A percentile compares a stretch with the other conserved stretches of the same genome.
Conservation (phyloP, 371 early-diverging fungal species). For the Mucor racemosus region DNA sequence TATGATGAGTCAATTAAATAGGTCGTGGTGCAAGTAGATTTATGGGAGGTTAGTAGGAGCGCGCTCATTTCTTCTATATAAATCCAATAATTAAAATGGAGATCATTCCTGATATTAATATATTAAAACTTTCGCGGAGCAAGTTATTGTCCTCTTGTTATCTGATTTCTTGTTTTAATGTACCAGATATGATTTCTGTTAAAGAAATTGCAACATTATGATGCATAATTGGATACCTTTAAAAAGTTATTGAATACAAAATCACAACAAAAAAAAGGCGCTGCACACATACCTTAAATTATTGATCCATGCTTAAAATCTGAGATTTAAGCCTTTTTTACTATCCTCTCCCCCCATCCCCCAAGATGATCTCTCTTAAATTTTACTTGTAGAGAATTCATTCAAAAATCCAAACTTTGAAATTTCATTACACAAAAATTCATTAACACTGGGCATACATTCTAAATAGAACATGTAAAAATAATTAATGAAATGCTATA, state of each 20-base stretch:
- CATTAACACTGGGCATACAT: background rate
- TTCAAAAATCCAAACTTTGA: background rate
- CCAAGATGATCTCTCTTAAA: background rate
- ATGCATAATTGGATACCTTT: background rate
- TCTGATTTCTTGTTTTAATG: background rate
- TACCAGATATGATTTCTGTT: background rate
- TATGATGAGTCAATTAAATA: background rate
- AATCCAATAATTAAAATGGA: background rate
- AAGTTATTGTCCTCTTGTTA: background rate
- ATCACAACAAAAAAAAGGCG: background rate
- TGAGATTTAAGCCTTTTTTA: background rate
- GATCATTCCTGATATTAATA: background rate
- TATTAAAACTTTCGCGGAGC: background rate
- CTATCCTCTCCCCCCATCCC: too few species aligned
- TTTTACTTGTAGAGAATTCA: background rate
- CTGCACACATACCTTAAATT: too few species aligned
- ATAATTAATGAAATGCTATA: background rate
- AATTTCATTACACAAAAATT: background rate
- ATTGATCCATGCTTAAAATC: background rate
- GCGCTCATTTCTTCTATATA: background rate
- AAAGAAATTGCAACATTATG: background rate
- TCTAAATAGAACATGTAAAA: background rate
- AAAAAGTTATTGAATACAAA: background rate
- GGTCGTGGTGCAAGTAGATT: background rate
- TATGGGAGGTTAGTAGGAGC: background rate